Evolutionary conservation across 2,329 filamentous ascomycete genomes (phyloP).

Genomic region (Fusarium graminum): DNA sequence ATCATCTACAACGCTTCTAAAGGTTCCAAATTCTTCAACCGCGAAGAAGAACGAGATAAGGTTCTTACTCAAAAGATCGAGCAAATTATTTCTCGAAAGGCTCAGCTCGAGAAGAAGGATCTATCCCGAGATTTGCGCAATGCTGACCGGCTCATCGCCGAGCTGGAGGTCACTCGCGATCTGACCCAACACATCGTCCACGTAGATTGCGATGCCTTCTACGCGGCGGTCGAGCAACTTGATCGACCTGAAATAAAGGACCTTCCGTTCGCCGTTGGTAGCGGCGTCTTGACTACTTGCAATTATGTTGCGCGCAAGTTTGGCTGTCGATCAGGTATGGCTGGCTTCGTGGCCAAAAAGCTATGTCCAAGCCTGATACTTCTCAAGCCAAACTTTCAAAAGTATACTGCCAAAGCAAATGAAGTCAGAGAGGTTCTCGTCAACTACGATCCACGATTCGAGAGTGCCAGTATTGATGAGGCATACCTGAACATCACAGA

Average conservation of each 20-base stretch:
- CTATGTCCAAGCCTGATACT: constrained; percentile 88
- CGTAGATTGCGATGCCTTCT: constrained; percentile 97
- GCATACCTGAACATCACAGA: constrained; percentile 95
- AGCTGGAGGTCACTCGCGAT: constrained; percentile 83
- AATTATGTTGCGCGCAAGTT: constrained; percentile 94
- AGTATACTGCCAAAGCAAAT: constrained; percentile 90
- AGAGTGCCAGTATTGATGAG: constrained; percentile 95
- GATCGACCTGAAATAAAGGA: constrained; percentile 86
- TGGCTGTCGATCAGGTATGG: constrained; percentile 95
- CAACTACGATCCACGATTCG: constrained; percentile 90
- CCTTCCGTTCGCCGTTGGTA: constrained; percentile 90
- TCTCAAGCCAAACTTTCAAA: constrained; percentile 87
- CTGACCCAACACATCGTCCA: constrained; percentile 89
- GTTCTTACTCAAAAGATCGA: constrained; percentile 88
- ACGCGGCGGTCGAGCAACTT: constrained; percentile 90
- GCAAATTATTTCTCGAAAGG: constrained; percentile 80
- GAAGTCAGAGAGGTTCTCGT: constrained; percentile 86
- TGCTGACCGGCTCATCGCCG: constrained; percentile 83
- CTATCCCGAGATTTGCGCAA: constrained; percentile 78
- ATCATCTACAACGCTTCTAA: constrained; percentile 98
- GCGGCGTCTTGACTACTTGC: constrained; percentile 73
- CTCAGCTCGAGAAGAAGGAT: constrained; percentile 80
- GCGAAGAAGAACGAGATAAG: constrained; percentile 86
- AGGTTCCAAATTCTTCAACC: constrained; percentile 95
- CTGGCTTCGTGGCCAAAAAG: constrained; percentile 93